Evolutionary conservation across 2,329 filamentous ascomycete species (phyloP), one percentile per base, ranked within the genome.

Genomic region (Lecanicillium sp.): DNA sequence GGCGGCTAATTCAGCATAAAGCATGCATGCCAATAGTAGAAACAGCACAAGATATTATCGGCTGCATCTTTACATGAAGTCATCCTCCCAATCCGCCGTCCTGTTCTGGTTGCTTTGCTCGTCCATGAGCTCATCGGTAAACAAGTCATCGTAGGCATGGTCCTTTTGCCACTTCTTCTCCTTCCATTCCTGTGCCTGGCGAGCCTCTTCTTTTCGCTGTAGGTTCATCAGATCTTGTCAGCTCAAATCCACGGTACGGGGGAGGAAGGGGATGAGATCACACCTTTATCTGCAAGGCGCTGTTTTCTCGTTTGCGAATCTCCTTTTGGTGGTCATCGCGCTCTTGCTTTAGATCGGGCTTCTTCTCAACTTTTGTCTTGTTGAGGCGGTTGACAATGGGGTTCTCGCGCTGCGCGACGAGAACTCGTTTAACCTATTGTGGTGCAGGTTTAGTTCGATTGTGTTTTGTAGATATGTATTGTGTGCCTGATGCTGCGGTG

Each of bases 21-120:
- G n/a, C n/a, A n/a, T n/a, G n/a, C n/a, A n/a, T n/a, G n/a, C n/a
- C n/a, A n/a, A n/a, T n/a, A n/a, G n/a, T n/a, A n/a, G n/a, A n/a
- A n/a, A n/a, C n/a, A n/a, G n/a, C n/a, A n/a, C n/a, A n/a, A n/a
- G n/a, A n/a, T n/a, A n/a, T n/a, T n/a, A n/a, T n/a, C n/a, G n/a
- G n/a, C n/a, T n/a, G n/a, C n/a, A n/a, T n/a, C n/a, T n/a, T 46
- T 74, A 90, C 87, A 95, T 94, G 56, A 98, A 98, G 56, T 98
- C 90, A 43, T 96, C 89, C 55, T 87, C 75, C 66, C 86, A 89
- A 57, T 86, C 70, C 43, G 79, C 76, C 46, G 74, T 72, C 12
- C 87, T 77, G 54, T 95, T 80, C 62, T 96, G 86, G 61, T 98
- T 98, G 65, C 82, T 95, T 40, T 79, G 79, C 17, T 61, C 65